phyloP scores from a whole-genome alignment of 495 filamentous ascomycete species.

The Halenospora varia region DNA sequence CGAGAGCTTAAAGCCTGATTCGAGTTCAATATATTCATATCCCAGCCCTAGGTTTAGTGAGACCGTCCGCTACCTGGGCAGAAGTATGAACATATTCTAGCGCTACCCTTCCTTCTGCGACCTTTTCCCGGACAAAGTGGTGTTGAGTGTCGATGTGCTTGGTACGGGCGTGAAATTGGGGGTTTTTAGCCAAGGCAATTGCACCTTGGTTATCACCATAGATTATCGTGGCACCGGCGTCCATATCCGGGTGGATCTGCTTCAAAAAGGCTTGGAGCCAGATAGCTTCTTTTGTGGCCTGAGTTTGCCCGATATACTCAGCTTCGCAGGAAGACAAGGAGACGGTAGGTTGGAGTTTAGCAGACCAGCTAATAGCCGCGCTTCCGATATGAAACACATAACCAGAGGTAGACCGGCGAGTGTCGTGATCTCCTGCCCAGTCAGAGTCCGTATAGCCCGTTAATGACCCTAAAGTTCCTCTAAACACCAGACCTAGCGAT shows the following conservation, averaged over 20 bases:
- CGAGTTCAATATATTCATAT: too few species aligned
- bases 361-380: conserved; percentile 35
- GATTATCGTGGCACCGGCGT: background rate
- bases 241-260: background rate
- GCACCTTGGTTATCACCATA: conserved; percentile 15
- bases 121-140: conserved; percentile 10
- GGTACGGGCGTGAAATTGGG: conserved; percentile 26
- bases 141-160: conserved; percentile 34
- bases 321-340: conserved; percentile 36
- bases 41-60: too few species aligned
- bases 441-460: too few species aligned
- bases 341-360: conserved; percentile 32
- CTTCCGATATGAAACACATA: conserved; percentile 35
- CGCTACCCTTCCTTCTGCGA: background rate
- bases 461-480: too few species aligned
- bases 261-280: conserved; percentile 32
- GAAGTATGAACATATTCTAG: background rate
- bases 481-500: too few species aligned
- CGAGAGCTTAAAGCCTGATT: too few species aligned
- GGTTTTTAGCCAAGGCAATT: conserved; percentile 28
- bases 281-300: conserved; percentile 38
- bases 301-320: conserved; percentile 33
- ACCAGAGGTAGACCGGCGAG: conserved; percentile 25
- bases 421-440: background rate
- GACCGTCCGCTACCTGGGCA: background rate